These are phyloP conservation scores for Stagonosporopsis rhizophila DNA, from an alignment of 2,329 filamentous ascomycete genomes.

Conservation along the genomic window DNA sequence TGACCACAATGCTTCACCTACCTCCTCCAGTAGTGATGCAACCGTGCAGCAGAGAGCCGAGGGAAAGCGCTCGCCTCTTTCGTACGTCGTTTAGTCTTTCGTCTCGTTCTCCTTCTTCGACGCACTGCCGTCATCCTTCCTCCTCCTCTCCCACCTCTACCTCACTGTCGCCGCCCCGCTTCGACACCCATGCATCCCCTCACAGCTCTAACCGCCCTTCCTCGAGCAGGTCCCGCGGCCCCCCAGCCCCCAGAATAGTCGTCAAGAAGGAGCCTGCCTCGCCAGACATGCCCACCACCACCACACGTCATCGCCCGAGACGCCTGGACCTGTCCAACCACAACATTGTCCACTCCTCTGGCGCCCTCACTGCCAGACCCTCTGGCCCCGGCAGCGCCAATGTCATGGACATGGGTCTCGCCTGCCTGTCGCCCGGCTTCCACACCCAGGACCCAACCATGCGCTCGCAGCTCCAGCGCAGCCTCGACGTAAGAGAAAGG, in stretches of 20 bases:
- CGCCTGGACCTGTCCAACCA: constrained; percentile 75
- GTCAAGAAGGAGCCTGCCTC: constrained; percentile 97
- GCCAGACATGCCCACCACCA: constrained; percentile 75
- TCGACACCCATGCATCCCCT: constrained; percentile 18
- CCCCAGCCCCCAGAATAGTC: constrained; percentile 75
- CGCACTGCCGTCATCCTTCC: constrained; percentile 22
- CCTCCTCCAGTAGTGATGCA: constrained; percentile 48
- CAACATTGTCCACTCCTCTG: constrained; percentile 52
- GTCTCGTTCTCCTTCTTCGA: constrained; percentile 34
- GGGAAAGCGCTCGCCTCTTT: constrained; percentile 62
- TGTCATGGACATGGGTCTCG: constrained; percentile 91
- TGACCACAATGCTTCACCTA: constrained; percentile 50
- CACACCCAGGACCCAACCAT: constrained; percentile 95
- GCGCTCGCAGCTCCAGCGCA: constrained; percentile 93
- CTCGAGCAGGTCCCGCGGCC: constrained; percentile 59
- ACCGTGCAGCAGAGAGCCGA: constrained; percentile 50
- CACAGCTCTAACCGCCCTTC: constrained; percentile 49
- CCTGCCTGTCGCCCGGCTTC: constrained; percentile 94
- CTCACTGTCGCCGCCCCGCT: constrained; percentile 39
- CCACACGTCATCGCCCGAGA: constrained; percentile 76
- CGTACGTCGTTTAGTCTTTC: constrained; percentile 52
- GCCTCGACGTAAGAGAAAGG: constrained; percentile 90
- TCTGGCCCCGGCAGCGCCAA: constrained; percentile 73
- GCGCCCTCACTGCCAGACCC: constrained; percentile 68
- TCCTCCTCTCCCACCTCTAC: constrained; percentile 34